Evolutionary conservation across 164 flowering plant genomes (phyloP), one percentile per base, ranked within the genome.

Genomic region (Umbilicus rupestris): DNA sequence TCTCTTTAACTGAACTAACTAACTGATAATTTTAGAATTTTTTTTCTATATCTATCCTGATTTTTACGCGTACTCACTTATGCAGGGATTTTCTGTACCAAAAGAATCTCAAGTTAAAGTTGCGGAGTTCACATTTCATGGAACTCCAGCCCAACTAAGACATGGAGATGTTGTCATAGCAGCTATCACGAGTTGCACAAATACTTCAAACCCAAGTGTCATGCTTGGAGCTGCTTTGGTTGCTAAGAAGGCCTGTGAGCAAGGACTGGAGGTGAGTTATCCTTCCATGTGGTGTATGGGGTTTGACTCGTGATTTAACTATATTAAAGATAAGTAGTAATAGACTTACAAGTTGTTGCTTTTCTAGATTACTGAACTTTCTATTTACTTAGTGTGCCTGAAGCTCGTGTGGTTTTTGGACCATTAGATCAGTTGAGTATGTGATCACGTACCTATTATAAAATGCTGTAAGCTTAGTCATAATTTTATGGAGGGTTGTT

Each of bases 201-300:
- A 90, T 70, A 90, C 95, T 49, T 90, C 97, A 55, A 90, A 90
- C 69, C 95, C 95, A 28, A 90, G 89, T 78, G 97, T 90, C 28
- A 87, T 88, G 97, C 86, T 90, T 74, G 97, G 91, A 39, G 97
- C 95, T 80, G 97, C 81, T 70, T 77, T 90, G 74, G 95, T 90
- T 68, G 95, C 93, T 1, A 90, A 88, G 75, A 90, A 90, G 67
- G 97, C 97, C 35, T 84, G 84, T 76, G 95, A 90, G 62, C 67
- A 85, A 19, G 95, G 97, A 68, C 70, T 90, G 72, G 81, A 88
- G 97, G 97, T 88, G 33, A 41, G 88, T 28, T 60, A 14, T 64
- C 66, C 60, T 33, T 59, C n/a, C 12, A 44, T 24, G 20, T 3
- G 41, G 20, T 66, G 45, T 62, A n/a, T 12, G 22, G 12, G 28